A percentile compares a stretch with the other conserved stretches of the same genome.
Conservation (phyloP, 192 early-diverging fungal genomes). For the Gonapodya sp. region DNA sequence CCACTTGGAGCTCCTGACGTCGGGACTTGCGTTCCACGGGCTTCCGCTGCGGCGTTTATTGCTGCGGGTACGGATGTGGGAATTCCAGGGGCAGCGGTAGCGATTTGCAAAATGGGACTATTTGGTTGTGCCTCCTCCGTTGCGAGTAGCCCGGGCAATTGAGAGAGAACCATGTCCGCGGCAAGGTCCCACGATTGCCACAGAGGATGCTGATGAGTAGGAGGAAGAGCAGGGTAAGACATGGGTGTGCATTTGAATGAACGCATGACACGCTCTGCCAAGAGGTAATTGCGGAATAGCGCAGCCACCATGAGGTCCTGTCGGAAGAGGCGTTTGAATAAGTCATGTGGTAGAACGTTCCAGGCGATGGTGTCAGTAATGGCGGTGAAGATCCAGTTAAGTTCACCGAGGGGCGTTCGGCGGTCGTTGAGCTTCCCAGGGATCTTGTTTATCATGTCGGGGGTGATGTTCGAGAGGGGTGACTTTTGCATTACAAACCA, state of each 20-base stretch:
- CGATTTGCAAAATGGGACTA: neutral
- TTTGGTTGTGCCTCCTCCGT: constrained; percentile 16
- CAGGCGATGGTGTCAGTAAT: constrained; percentile 99
- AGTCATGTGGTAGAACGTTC: constrained; percentile 77
- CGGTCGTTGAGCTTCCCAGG: constrained; percentile 84
- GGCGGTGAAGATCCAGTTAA: constrained; percentile 98
- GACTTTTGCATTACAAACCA: constrained; percentile 80
- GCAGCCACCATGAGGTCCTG: constrained; percentile 92
- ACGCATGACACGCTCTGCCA: constrained; percentile 93
- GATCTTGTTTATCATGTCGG: constrained; percentile 77
- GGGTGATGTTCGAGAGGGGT: constrained; percentile 63
- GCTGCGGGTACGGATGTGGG: constrained; percentile 15
- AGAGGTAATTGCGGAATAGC: constrained; percentile 88
- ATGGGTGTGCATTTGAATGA: constrained; percentile 88
- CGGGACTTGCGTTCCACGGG: neutral
- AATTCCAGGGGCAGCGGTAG: constrained; percentile 13
- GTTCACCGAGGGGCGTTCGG: constrained; percentile 87
- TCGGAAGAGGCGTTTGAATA: constrained; percentile 83
- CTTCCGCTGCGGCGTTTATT: neutral
- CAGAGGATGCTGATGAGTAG: constrained; percentile 90
- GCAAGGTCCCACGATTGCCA: constrained; percentile 94
- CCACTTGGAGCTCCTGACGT: neutral
- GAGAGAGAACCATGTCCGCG: constrained; percentile 76
- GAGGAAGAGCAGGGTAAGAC: constrained; percentile 72
- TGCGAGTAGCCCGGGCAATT: constrained; percentile 69